Base-by-base conservation (phyloP, 1,284 basidiomycete species). In the Trichosporon asahii region DNA sequence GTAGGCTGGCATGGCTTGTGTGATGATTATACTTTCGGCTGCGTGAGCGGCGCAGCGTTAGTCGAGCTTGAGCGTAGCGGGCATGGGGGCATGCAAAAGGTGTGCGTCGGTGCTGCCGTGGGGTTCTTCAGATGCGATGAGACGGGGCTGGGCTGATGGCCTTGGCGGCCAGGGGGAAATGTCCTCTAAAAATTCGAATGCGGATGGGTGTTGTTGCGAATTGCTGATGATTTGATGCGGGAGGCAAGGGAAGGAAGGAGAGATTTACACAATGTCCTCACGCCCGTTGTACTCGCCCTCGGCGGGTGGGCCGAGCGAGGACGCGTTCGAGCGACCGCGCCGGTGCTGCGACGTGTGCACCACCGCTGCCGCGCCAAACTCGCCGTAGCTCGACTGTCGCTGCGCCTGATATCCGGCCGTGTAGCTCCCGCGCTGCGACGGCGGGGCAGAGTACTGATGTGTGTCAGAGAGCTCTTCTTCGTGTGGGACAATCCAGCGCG, bases 181-280 rank as follows among this genome's bases (percentile, higher is more conserved):
- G 64, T 46, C 40, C 35, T 31, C 40, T 40, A 46, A 31, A 23
- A 31, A 35, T 35, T 31, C 25, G 40, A 46, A 44, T 49, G 29
- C 63, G 35, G 35, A 14, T 15, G 27, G 44, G 64, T 40, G 37
- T n/a, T 9, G 37, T 31, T 46, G 64, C 40, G 25, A 33, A 25
- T 46, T 46, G 64, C 14, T 40, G 64, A 25, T 35, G 64, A 31
- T 33, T 33, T 35, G 40, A 65, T 65, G 40, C 40, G 49, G 25
- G 40, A 9, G 40, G 63, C 53, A 14, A 18, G n/a, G 7, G 33
- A 12, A 14, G 6, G 40, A 8, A 44, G 37, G n/a, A 33, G 31
- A 33, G n/a, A 49, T 5, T 66, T 66, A 69, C 1, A 69, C 68
- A 31, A 69, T 69, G 21, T 69, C 68, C 60, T 69, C 68, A 57